phyloP scores from a whole-genome alignment of 2,329 filamentous ascomycete genomes.

The Penicillium vulpinum region DNA sequence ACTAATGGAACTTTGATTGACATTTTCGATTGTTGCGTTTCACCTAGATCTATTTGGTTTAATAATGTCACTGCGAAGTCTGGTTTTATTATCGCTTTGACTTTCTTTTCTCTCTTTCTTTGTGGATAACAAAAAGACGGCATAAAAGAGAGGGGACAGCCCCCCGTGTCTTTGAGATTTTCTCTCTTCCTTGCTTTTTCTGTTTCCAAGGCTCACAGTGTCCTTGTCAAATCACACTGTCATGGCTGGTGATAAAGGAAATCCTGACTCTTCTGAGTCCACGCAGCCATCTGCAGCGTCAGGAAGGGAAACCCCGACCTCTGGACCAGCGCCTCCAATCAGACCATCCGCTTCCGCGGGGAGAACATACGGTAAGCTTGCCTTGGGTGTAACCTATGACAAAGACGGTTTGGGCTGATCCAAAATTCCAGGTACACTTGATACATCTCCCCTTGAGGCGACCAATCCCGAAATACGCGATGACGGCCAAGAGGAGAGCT shows the following conservation, averaged over 20 bases:
- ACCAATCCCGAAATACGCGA: conserved; percentile 25
- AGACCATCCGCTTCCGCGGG: conserved; percentile 17
- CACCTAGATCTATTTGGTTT: conserved; percentile 4
- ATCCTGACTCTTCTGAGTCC: conserved; percentile 13
- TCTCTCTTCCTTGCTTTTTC: background rate
- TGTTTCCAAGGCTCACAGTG: background rate
- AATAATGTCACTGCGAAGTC: conserved; percentile 15
- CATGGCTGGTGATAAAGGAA: conserved; percentile 22
- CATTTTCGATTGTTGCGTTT: conserved; percentile 1
- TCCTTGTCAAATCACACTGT: background rate
- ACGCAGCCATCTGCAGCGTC: conserved; percentile 6
- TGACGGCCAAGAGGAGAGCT: conserved; percentile 33
- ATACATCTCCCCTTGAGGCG: conserved; percentile 23
- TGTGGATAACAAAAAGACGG: conserved; percentile 1
- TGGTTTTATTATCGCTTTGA: conserved; percentile 3
- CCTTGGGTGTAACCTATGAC: conserved; percentile 19
- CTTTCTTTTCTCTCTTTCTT: conserved; percentile 4
- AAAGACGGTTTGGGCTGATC: background rate
- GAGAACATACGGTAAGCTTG: conserved; percentile 34
- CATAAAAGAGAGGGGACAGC: background rate
- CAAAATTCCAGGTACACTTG: conserved; percentile 32
- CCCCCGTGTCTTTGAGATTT: background rate
- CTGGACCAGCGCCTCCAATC: conserved; percentile 9
- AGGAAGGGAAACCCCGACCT: background rate
- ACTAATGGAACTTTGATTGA: conserved; percentile 17